Conservation (phyloP, 2,329 filamentous ascomycete genomes). For the Biscogniauxia sp. region DNA sequence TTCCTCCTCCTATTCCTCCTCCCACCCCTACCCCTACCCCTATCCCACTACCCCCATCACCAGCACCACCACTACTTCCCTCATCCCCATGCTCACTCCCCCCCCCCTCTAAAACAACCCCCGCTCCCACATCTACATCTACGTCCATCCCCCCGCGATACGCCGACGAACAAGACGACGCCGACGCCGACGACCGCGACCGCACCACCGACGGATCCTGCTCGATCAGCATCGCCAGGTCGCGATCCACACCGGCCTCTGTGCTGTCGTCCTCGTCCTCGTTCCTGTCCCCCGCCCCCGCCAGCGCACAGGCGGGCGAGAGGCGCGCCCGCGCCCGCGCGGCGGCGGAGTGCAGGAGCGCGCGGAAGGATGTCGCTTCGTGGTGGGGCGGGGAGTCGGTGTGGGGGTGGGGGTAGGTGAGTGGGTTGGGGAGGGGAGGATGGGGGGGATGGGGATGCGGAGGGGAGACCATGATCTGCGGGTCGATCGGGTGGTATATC, state of each 20-base stretch:
- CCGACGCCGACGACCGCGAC: constrained; percentile 11
- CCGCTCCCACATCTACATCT: constrained; percentile 11
- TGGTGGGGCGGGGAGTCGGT: constrained; percentile 19
- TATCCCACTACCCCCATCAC: neutral
- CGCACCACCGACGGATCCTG: constrained; percentile 7
- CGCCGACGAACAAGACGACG: constrained; percentile 1
- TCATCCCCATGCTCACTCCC: constrained; percentile 1
- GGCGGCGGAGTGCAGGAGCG: constrained; percentile 49
- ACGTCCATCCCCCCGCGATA: constrained; percentile 23
- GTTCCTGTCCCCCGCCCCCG: too few species aligned
- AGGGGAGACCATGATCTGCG: constrained; percentile 50
- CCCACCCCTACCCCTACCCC: neutral
- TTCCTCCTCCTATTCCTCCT: constrained; percentile 21
- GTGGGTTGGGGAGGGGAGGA: too few species aligned
- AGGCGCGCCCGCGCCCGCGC: constrained; percentile 9
- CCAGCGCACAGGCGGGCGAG: too few species aligned
- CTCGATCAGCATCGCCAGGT: constrained; percentile 33
- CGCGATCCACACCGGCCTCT: constrained; percentile 22
- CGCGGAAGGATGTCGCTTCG: constrained; percentile 42
- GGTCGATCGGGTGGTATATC: constrained; percentile 56
- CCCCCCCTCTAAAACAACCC: constrained; percentile 1
- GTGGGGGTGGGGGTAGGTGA: too few species aligned
- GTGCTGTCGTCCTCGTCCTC: neutral
- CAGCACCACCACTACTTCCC: neutral
- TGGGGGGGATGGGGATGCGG: constrained; percentile 25